Conservation (phyloP, 192 early-diverging fungal genomes). For the Dissophora ornata region DNA sequence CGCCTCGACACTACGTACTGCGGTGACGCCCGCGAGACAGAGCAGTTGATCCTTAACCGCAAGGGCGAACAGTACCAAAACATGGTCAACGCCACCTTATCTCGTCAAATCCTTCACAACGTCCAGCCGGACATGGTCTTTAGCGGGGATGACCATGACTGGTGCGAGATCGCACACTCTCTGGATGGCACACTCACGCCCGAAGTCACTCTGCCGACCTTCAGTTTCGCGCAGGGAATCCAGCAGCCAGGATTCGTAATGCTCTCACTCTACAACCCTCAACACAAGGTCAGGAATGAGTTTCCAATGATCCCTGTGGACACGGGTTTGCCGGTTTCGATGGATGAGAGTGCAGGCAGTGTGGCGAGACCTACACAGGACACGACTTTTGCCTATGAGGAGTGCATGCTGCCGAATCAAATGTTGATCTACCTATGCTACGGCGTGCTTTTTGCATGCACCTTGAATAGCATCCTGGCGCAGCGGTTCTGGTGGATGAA, state of each 20-base stretch:
- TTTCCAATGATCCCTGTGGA: neutral
- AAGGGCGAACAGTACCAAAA: slow-evolving; percentile 92
- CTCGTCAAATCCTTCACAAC: slow-evolving; percentile 63
- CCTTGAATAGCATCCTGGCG: slow-evolving; percentile 34
- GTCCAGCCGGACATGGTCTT: slow-evolving; percentile 78
- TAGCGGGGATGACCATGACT: slow-evolving; percentile 96
- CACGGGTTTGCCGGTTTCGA: slow-evolving; percentile 8
- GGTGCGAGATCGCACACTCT: slow-evolving; percentile 73
- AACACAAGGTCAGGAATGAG: neutral
- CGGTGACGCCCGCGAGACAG: slow-evolving; percentile 71
- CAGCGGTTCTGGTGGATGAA: slow-evolving; percentile 27
- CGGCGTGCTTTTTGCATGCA: slow-evolving; percentile 8
- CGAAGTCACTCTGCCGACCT: slow-evolving; percentile 68
- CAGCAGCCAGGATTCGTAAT: slow-evolving; percentile 64
- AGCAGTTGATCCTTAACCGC: slow-evolving; percentile 63
- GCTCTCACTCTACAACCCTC: slow-evolving; percentile 26
- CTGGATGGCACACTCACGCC: slow-evolving; percentile 5
- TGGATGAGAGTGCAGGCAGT: neutral
- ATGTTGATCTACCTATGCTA: slow-evolving; percentile 62
- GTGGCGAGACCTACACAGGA: slow-evolving; percentile 17
- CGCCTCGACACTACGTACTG: slow-evolving; percentile 74
- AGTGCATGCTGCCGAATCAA: slow-evolving; percentile 77
- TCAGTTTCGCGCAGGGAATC: slow-evolving; percentile 76
- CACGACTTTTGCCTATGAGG: slow-evolving; percentile 51
- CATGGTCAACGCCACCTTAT: slow-evolving; percentile 69